phyloP scores from a whole-genome alignment of 2,329 filamentous ascomycete genomes.

The Sphaerulina vaccinii region DNA sequence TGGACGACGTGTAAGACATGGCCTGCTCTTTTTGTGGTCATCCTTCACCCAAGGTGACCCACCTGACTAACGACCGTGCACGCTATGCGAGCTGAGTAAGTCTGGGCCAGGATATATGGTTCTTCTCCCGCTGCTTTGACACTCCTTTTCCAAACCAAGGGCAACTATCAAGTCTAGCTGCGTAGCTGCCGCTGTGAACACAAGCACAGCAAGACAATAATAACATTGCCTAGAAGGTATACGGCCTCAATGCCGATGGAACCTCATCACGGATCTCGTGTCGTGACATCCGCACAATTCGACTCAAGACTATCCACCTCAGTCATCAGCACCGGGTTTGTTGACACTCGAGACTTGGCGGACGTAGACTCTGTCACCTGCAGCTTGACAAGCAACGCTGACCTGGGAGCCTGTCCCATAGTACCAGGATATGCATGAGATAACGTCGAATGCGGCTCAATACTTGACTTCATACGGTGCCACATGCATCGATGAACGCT shows the following conservation, averaged over 20 bases:
- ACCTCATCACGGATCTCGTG: not conserved
- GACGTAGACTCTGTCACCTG: not conserved
- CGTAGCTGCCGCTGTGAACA: not conserved
- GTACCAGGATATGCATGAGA: not conserved
- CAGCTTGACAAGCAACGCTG: not conserved
- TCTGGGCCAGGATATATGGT: slow-evolving; percentile 5
- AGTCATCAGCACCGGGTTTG: not conserved
- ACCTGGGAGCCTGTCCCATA: not conserved
- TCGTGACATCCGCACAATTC: not conserved
- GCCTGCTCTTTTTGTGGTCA: no score
- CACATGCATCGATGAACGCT: not conserved
- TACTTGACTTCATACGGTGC: not conserved
- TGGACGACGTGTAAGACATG: no score
- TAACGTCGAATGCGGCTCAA: not conserved
- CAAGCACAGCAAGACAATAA: no score
- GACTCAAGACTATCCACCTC: not conserved
- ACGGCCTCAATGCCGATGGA: no score
- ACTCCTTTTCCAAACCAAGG: not conserved
- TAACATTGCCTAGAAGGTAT: no score
- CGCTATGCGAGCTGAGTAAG: slow-evolving; percentile 1
- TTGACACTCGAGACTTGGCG: not conserved
- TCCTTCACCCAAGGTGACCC: no score
- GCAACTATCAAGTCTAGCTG: not conserved
- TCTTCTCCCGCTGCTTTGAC: not conserved
- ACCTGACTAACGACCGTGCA: not conserved